Base-by-base conservation (phyloP, 169 alveolate species). In the Plasmodium berghei region DNA sequence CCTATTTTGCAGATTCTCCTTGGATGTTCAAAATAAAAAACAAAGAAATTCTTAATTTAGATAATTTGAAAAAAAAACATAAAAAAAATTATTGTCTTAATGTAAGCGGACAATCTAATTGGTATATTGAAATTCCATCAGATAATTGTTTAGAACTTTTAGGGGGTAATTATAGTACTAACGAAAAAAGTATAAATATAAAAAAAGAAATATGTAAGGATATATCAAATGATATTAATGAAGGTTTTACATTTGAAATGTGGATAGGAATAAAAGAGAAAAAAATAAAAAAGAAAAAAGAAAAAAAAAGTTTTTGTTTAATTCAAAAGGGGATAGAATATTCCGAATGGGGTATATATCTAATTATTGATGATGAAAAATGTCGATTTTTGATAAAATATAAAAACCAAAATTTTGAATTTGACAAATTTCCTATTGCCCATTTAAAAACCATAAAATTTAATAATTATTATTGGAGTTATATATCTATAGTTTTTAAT, bases 201-300 rank as follows among this genome's bases (percentile, higher is more conserved):
- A 83, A 83, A 61, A 66, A 67, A 34, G 90, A 83, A 28, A 83
- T 83, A 34, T 14, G n/a, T 1, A 66, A 83, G 48, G 54, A 55
- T n/a, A 34, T 69, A 55, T 20, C 48, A 24, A 56, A 42, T 20
- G 90, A 83, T 20, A 61, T 66, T 48, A 67, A 18, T 66, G 90
- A 83, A 67, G 90, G 90, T 10, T 83, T 83, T 83, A 67, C 90
- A 6, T 83, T 83, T 58, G 83, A 83, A 40, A 67, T 83, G 80
- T 83, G 90, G 90, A 55, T 83, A 16, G 90, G 90, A 12, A 54
- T 83, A 28, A 12, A 83, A 34, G 85, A 83, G 42, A 42, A 14
- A 9, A 12, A 26, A 52, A 52, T 52, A 16, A 52, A 52, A 52
- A 69, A 69, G 5, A 6, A 73, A 58, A 26, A 73, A 73, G 54